Base-by-base conservation (phyloP, 2,329 filamentous ascomycete genomes). In the Aureobasidium sp. region DNA sequence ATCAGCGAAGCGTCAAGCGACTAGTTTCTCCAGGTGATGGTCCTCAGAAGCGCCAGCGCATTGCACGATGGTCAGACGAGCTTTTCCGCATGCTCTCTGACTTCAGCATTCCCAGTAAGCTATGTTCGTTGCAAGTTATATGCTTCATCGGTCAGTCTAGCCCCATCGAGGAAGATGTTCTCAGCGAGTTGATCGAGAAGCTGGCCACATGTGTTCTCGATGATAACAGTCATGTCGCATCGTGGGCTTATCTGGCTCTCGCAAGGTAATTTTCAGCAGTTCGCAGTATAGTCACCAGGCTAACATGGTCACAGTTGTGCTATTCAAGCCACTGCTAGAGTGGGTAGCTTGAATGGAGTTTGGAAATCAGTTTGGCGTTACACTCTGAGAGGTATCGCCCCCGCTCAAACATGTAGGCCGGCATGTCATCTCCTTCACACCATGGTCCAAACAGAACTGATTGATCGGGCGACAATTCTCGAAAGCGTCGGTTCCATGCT, bases 171-270 rank as follows among this genome's bases (percentile, higher is more conserved):
- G 41, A 54, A 42, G 48, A 61, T 13, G 29, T 55, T 27, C 25
- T 61, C 9, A 14, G 21, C 13, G 37, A 39, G 5, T 4, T 54
- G 8, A n/a, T 60, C 10, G 60, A 61, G 21, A 58, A 53, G 30
- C 16, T 65, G 36, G 13, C 44, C 25, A 44, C 37, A 14, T 48
- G 29, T 14, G 42, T 61, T 47, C 66, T 83, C 9, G 88, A 94
- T 68, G 92, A 96, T 67, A 85, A 88, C 66, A 75, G 77, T 14
- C 73, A 75, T 9, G 77, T 87, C 44, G 83, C 86, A 8, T 90
- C 86, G 0, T 99, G 94, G 94, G 87, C 91, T n/a, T 85, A 96
- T 78, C 73, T 97, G 58, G 87, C 86, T n/a, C 84, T 91, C 70
- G 80, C 90, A 64, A 90, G 89, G 90, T 92, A 77, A 70, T 81